A percentile compares a stretch with the other conserved stretches of the same genome.
Conservation (phyloP, 495 filamentous ascomycete genomes). For the Tuber umbilicatum region DNA sequence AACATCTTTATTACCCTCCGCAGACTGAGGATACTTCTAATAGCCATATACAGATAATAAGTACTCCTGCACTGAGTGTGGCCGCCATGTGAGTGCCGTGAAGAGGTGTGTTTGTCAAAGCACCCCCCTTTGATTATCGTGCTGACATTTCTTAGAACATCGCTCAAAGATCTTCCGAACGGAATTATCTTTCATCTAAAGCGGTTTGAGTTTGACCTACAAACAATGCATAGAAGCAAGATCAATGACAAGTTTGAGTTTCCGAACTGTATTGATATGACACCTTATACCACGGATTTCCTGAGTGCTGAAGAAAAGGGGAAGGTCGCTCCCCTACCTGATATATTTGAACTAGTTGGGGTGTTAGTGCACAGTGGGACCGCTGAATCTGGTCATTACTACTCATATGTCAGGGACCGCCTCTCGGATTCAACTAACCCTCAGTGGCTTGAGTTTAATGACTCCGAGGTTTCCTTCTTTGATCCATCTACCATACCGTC, state of each 20-base stretch:
- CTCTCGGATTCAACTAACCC: constrained; percentile 47
- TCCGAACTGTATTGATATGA: constrained; percentile 77
- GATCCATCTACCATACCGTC: constrained; percentile 64
- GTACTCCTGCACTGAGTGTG: constrained; percentile 91
- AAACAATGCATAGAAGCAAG: constrained; percentile 76
- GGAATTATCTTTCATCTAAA: constrained; percentile 95
- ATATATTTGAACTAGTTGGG: constrained; percentile 87
- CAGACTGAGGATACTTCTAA: constrained; percentile 30
- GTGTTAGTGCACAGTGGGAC: constrained; percentile 88
- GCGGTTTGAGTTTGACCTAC: constrained; percentile 89
- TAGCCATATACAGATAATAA: constrained; percentile 65
- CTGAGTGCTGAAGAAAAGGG: constrained; percentile 57
- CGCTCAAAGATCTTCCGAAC: constrained; percentile 86
- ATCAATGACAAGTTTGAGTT: constrained; percentile 95
- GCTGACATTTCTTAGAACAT: constrained; percentile 53
- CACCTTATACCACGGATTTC: constrained; percentile 78
- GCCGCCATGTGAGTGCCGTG: constrained; percentile 85
- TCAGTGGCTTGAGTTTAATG: constrained; percentile 89
- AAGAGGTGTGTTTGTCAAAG: constrained; percentile 55
- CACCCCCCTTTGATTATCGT: constrained; percentile 12
- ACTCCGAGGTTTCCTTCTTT: constrained; percentile 69
- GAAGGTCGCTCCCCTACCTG: constrained; percentile 46
- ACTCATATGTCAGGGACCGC: constrained; percentile 83
- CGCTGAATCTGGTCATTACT: constrained; percentile 94
- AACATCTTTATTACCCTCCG: constrained; percentile 10